Base-by-base conservation (phyloP, 176 grass and related monocot species). In the Areca catechu region DNA sequence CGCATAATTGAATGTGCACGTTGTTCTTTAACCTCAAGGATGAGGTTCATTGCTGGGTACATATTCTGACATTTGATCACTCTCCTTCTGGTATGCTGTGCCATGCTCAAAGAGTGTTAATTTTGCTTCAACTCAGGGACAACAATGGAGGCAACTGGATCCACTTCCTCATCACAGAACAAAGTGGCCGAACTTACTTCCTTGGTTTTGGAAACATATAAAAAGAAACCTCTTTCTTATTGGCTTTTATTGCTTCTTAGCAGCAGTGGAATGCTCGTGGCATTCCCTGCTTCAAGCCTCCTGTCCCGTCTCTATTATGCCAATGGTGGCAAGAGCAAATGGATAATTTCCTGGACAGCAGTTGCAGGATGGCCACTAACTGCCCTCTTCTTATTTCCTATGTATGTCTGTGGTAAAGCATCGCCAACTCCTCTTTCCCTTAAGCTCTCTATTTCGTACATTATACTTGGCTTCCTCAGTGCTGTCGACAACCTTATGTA, bases 401-500 rank as follows among this genome's bases (percentile, higher is more conserved):
- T 58, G 24, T 95, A 86, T 49, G 21, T 82, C 25, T 28, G 71
- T 5, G 68, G 78, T 67, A 58, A 66, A 56, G 69, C 60, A 1
- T 74, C 75, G 3, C 92, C 86, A 1, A 91, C 80, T 5, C 75
- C 74, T 22, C 69, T 72, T 23, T 75, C 77, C 1, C 50, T 59
- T 2, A 9, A 73, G 57, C 77, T 97, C 9, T 76, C 70, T 62
- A 5, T 63, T 57, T 90, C 77, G 86, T 90, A 90, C 57, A 64
- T 58, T 7, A 74, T 97, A 21, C 74, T 97, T 9, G 92, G 83
- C 20, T 65, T 97, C 62, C 83, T 97, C 62, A 90, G 86, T 47
- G 86, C 86, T 24, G 86, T 43, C 7, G 92, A 90, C 50, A 97
- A 97, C 71, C 82, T 97, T 55, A 84, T 97, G 86, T 97, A 69